These are phyloP conservation scores for Suillus bovinus DNA, from an alignment of 768 basidiomycete species.

Conservation along the genomic window DNA sequence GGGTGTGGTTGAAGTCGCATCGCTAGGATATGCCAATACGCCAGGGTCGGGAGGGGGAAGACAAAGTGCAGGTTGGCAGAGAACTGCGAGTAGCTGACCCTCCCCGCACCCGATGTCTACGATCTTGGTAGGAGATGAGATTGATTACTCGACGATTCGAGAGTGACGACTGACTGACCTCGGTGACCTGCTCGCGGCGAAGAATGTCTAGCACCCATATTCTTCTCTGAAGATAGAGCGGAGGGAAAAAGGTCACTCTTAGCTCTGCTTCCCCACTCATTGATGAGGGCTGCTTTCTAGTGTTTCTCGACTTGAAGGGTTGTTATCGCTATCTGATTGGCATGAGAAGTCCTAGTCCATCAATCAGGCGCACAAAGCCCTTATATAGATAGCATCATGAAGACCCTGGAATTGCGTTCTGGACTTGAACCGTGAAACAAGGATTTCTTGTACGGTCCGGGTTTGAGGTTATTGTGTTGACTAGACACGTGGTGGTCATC, in stretches of 20 bases:
- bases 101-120: conserved; percentile 87
- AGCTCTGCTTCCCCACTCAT: conserved; percentile 30
- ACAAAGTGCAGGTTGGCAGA: conserved; percentile 78
- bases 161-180: conserved; percentile 38
- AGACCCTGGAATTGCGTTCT: no score
- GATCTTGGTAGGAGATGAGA: conserved; percentile 44
- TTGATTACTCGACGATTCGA: neutral
- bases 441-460: neutral
- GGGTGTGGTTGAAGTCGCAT: conserved; percentile 38
- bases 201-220: conserved; percentile 71
- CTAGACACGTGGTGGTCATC: no score
- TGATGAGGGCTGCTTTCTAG: neutral
- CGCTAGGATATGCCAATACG: conserved; percentile 24
- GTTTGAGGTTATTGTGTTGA: neutral
- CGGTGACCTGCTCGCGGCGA: conserved; percentile 53
- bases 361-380: neutral
- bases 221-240: conserved; percentile 64
- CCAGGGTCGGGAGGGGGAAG: conserved; percentile 41
- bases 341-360: no score
- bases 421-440: no score
- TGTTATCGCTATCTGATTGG: neutral
- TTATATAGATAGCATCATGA: neutral
- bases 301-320: no score
- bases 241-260: conserved; percentile 66
- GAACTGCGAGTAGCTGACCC: conserved; percentile 67